A percentile compares a stretch with the other conserved stretches of the same genome.
phyloP scores from a whole-genome alignment of 495 filamentous ascomycete genomes.

The Neohortaea acidophila region DNA sequence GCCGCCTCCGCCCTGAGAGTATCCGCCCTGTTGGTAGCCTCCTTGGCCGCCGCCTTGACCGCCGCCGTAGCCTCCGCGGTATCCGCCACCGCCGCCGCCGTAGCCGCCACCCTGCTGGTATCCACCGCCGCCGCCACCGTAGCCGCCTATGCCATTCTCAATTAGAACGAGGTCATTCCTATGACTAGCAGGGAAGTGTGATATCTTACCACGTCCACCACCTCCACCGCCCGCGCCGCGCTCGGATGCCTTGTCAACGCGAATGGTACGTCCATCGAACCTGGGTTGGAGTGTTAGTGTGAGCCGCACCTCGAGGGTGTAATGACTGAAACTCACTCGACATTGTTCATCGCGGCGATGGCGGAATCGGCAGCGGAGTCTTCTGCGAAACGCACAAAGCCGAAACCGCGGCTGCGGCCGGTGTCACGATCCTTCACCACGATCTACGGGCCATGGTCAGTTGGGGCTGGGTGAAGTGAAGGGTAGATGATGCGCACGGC shows the following conservation, averaged over 20 bases:
- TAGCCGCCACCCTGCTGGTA: conserved; percentile 3
- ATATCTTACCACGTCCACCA: conserved; percentile 25
- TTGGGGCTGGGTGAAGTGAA: not conserved
- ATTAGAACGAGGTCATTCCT: no score
- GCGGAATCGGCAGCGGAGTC: conserved; percentile 75
- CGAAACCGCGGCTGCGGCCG: conserved; percentile 88
- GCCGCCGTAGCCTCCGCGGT: conserved; percentile 20
- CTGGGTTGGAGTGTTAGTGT: conserved; percentile 31
- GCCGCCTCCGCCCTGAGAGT: conserved; percentile 11
- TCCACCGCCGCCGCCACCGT: conserved; percentile 16
- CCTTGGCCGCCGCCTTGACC: conserved; percentile 14
- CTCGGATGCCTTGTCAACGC: conserved; percentile 91
- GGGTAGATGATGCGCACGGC: conserved; percentile 45
- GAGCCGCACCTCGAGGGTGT: not conserved
- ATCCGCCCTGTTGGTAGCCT: conserved; percentile 3
- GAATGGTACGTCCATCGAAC: conserved; percentile 90
- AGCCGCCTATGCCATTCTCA: conserved; percentile 5
- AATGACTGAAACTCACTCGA: conserved; percentile 49
- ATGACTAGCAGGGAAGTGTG: not conserved
- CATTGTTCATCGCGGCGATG: conserved; percentile 76
- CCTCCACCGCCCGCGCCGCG: conserved; percentile 44
- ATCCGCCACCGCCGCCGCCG: conserved; percentile 13
- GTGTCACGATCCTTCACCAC: conserved; percentile 97
- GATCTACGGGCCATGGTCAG: conserved; percentile 39
- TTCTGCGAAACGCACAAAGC: conserved; percentile 76